Evolutionary conservation across 208 protist species (phyloP), one percentile per base, ranked within the genome.

Genomic region (Trypanosoma grayi): DNA sequence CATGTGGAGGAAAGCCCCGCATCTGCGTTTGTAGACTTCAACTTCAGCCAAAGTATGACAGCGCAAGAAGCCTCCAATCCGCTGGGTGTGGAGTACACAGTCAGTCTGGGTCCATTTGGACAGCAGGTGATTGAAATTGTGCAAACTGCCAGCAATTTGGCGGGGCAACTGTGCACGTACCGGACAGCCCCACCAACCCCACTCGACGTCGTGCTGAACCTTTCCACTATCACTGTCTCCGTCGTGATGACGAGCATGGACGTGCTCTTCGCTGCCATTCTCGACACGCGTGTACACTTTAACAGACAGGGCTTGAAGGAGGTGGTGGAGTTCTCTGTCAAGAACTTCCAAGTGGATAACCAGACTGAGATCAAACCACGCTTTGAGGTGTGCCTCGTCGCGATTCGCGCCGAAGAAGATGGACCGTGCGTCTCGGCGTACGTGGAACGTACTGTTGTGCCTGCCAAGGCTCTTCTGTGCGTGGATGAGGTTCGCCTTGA

Each of bases 271-370:
- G 87, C 66, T 18, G 74, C 81, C 24, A 25, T 90, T 40, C 74
- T 65, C 2, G 86, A 93, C 69, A 74, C 77, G 14, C 77, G 79
- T 34, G 47, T 93, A 34, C 76, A 74, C 58, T 90, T 77, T 77
- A 70, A 75, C 40, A 71, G 85, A 11, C 39, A 77, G 27, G 67
- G 69, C 27, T 53, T 60, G 18, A 74, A 68, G 28, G 85, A 95
- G 67, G 25, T 59, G 36, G 47, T 75, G 16, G 60, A 75, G 45
- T 84, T 92, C 59, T 86, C 79, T 59, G 51, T 96, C 1, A 66
- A 77, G 47, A 93, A 92, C 60, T 89, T 90, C 57, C 90, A 96
- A 70, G 66, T 93, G 14, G 90, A 96, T 60, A 96, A 96, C 63
- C 84, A 93, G 61, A 82, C 78, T 20, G 85, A 96, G 72, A 60